phyloP scores from a whole-genome alignment of 768 basidiomycete species.

The Rhodotorula kratochvilovae region DNA sequence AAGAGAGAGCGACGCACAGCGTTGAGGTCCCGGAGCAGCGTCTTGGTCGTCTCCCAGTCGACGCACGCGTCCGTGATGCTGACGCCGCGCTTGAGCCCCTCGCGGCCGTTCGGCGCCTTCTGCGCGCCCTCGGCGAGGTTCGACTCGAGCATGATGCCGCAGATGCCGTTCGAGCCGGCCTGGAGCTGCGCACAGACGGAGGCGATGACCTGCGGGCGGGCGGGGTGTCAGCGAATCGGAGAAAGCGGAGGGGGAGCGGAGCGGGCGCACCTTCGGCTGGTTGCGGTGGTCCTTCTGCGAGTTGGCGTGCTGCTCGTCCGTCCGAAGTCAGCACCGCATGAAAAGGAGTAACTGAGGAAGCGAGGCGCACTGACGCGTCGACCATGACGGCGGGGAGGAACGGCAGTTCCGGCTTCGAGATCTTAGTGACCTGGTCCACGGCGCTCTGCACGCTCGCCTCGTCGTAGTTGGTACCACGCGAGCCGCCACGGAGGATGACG shows the following conservation, averaged over 20 bases:
- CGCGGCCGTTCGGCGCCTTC: constrained; percentile 63
- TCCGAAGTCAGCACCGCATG: constrained; percentile 37
- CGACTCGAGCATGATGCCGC: constrained; percentile 96
- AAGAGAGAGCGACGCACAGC: constrained; percentile 14
- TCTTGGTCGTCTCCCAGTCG: constrained; percentile 72
- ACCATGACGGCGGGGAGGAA: constrained; percentile 72
- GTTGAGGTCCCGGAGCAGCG: constrained; percentile 60
- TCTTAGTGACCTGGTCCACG: constrained; percentile 59
- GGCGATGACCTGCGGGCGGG: constrained; percentile 55
- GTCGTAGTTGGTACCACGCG: constrained; percentile 82
- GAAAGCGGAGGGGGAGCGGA: constrained; percentile 14
- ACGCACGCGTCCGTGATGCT: constrained; percentile 91
- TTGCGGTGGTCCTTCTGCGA: constrained; percentile 91
- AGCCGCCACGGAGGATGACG: constrained; percentile 90
- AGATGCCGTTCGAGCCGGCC: constrained; percentile 64
- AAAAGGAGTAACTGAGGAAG: too few species aligned
- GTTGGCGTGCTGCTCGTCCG: constrained; percentile 65
- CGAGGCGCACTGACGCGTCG: constrained; percentile 60
- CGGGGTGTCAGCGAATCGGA: background rate
- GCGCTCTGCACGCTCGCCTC: constrained; percentile 67
- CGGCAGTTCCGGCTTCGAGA: constrained; percentile 49
- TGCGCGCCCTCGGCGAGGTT: constrained; percentile 88
- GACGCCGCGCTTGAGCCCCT: constrained; percentile 49
- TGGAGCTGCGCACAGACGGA: constrained; percentile 69
- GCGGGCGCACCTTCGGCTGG: constrained; percentile 60